phyloP scores from a whole-genome alignment of 805 yeast species.

The Helenozyma baotianmanensis region DNA sequence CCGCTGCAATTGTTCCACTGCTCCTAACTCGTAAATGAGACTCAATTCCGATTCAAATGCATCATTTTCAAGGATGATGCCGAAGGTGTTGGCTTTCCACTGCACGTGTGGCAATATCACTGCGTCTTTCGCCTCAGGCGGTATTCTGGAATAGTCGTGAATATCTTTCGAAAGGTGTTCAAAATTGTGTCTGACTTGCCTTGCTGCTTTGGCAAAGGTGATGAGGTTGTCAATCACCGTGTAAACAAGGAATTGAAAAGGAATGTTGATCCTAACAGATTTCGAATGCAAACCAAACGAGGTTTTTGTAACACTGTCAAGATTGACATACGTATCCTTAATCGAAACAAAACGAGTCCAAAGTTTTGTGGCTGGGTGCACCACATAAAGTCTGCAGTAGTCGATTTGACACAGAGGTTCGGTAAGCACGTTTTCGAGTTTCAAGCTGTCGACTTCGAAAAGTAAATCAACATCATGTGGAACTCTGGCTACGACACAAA shows the following conservation, averaged over 20 bases:
- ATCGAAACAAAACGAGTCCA: constrained; percentile 38
- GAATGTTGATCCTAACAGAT: constrained; percentile 52
- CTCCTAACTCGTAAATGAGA: constrained; percentile 61
- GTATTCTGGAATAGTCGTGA: constrained; percentile 29
- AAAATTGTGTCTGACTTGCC: constrained; percentile 54
- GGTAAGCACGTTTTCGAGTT: constrained; percentile 20
- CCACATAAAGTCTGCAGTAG: constrained; percentile 42
- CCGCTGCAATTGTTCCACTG: constrained; percentile 60
- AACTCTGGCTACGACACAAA: constrained; percentile 38
- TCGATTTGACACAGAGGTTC: constrained; percentile 29
- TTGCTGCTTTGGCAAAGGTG: constrained; percentile 59
- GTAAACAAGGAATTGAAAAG: constrained; percentile 71
- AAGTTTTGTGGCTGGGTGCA: constrained; percentile 43
- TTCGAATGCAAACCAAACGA: constrained; percentile 17
- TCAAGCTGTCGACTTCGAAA: constrained; percentile 39
- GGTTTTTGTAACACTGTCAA: constrained; percentile 10
- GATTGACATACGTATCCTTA: constrained; percentile 22
- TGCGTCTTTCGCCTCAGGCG: constrained; percentile 35
- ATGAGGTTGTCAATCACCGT: constrained; percentile 76
- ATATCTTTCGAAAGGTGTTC: constrained; percentile 20
- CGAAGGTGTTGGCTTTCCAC: constrained; percentile 50
- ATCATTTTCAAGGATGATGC: constrained; percentile 77
- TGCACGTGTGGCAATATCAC: constrained; percentile 52
- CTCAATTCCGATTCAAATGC: constrained; percentile 79
- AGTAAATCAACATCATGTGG: constrained; percentile 46